Evolutionary conservation across 176 grass and related monocot species (phyloP), one percentile per base, ranked within the genome.

Genomic region (Zoysia pacifica): DNA sequence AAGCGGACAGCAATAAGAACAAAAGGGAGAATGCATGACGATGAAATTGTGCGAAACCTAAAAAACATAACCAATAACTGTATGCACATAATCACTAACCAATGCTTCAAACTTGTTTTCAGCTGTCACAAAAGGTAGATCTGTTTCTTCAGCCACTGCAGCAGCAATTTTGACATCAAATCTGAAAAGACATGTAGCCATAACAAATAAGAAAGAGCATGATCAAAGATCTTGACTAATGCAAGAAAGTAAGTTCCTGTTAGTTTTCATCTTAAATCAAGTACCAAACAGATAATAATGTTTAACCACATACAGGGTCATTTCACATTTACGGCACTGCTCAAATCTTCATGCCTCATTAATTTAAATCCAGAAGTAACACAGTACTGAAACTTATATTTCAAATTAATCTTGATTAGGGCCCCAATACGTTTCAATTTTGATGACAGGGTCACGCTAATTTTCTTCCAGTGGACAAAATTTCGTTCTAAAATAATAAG

Each of bases 71-170:
- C 69, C 11, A 39, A 36, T 15, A 47, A 78, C 67, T 75, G n/a
- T 46, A 9, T 79, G 19, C 35, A 76, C 10, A 82, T 82, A 73
- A 91, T 53, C 45, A 94, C 88, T 89, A 71, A 99, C 96, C 85
- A 99, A 84, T 74, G 93, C 96, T 88, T 99, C 96, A 84, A 99
- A 99, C 82, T 99, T 99, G 88, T 99, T 99, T 86, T 99, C 96
- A 79, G 96, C 96, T 70, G 93, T 95, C 67, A 95, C 68, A 48
- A 99, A 99, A 72, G 96, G 93, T 76, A 99, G 86, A 54, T 54
- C 75, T 69, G 96, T 99, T 86, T 99, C 93, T 50, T 95, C 90
- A 3, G 96, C 93, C 49, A 99, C 96, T 41, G 90, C 88, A 80
- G 81, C 76, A 54, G 96, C 96, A 86, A 95, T 99, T 89, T 99